Conservation (phyloP, 805 yeast genomes). For the Kazachstania taianensis region DNA sequence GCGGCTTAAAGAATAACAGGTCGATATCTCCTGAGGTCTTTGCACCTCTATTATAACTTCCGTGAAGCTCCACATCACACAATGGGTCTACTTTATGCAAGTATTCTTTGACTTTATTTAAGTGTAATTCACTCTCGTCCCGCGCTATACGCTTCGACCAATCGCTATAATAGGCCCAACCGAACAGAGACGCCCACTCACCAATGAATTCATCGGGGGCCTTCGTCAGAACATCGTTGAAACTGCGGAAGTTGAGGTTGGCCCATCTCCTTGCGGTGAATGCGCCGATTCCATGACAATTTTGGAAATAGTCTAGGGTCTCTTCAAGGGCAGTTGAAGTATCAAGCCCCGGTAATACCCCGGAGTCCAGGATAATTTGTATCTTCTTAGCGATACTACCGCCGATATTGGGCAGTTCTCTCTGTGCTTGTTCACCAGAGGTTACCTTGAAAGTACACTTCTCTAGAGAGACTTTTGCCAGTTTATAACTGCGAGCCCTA, state of each 20-base stretch:
- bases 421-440: conserved; percentile 22
- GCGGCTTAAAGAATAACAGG: conserved; percentile 20
- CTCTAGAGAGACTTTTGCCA: conserved; percentile 19
- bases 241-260: conserved; percentile 11
- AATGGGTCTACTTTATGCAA: conserved; percentile 12
- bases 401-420: conserved; percentile 17
- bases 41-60: conserved; percentile 23
- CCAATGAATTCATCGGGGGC: conserved; percentile 11
- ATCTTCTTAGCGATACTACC: conserved; percentile 26
- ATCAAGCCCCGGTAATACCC: conserved; percentile 18
- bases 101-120: conserved; percentile 11
- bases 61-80: conserved; percentile 21
- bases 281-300: conserved; percentile 25
- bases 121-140: conserved; percentile 19
- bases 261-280: conserved; percentile 22
- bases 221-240: conserved; percentile 13
- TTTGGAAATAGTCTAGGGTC: conserved; percentile 17
- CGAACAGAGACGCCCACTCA: conserved; percentile 25
- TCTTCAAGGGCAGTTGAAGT: conserved; percentile 10
- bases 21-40: conserved; percentile 25
- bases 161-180: conserved; percentile 27
- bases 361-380: conserved; percentile 18
- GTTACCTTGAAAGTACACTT: conserved; percentile 13
- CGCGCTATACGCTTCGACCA: conserved; percentile 21
- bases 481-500: conserved; percentile 21